A percentile compares a stretch with the other conserved stretches of the same genome.
These are phyloP conservation scores for Aspergillus ruber DNA, from an alignment of 2,329 filamentous ascomycete genomes.

Conservation along the genomic window DNA sequence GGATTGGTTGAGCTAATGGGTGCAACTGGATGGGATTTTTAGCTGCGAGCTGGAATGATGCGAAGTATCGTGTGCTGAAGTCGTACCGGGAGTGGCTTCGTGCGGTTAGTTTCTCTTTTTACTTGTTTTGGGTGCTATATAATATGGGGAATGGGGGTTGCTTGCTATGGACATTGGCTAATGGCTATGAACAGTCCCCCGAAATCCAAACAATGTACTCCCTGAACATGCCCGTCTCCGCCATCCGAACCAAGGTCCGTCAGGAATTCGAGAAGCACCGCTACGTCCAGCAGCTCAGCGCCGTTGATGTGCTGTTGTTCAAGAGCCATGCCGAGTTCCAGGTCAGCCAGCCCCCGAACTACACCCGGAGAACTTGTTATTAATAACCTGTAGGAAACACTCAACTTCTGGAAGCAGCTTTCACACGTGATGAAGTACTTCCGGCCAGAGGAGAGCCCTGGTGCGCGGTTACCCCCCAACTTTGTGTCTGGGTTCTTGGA, in stretches of 20 bases:
- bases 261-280: conserved; percentile 95
- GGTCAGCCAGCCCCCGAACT: conserved; percentile 49
- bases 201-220: conserved; percentile 98
- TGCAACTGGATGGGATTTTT: conserved; percentile 14
- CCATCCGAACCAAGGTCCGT: conserved; percentile 85
- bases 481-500: conserved; percentile 95
- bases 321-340: conserved; percentile 93
- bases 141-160: not conserved
- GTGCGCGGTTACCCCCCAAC: conserved; percentile 68
- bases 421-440: conserved; percentile 97
- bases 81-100: conserved; percentile 95
- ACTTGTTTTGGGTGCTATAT: not conserved
- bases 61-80: conserved; percentile 75
- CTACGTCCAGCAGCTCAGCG: conserved; percentile 81
- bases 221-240: conserved; percentile 77
- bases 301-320: conserved; percentile 83
- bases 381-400: conserved; percentile 64
- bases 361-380: not conserved
- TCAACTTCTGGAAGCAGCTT: conserved; percentile 99
- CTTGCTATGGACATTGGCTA: conserved; percentile 1
- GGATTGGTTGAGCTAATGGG: conserved; percentile 16
- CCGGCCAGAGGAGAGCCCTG: conserved; percentile 75
- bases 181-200: conserved; percentile 59
- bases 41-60: conserved; percentile 88
- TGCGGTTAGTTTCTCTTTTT: conserved; percentile 62